A percentile compares a stretch with the other conserved stretches of the same genome.
Conservation (phyloP, 2,329 filamentous ascomycete species). For the Plenodomus tracheiphilus region DNA sequence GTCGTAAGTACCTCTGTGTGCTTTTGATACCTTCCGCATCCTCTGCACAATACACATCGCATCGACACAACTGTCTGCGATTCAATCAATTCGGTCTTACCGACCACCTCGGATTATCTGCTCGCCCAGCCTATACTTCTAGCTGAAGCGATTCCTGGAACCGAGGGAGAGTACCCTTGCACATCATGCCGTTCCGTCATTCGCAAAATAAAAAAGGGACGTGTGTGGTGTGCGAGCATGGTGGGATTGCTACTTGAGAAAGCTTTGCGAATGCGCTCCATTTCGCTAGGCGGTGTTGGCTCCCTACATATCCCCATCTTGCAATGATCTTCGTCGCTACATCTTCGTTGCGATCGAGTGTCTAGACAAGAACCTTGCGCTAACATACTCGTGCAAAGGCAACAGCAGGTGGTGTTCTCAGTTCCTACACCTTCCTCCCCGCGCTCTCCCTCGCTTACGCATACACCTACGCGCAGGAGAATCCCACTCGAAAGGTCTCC, state of each 20-base stretch:
- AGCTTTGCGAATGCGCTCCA: constrained; percentile 58
- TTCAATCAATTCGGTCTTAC: constrained; percentile 15
- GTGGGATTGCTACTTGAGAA: constrained; percentile 58
- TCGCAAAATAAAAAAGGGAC: constrained; percentile 53
- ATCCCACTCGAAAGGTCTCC: constrained; percentile 72
- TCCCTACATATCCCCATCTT: constrained; percentile 61
- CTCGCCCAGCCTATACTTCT: constrained; percentile 52
- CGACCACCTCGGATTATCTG: constrained; percentile 63
- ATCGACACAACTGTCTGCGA: constrained; percentile 24
- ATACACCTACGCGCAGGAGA: constrained; percentile 86
- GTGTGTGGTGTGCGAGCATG: constrained; percentile 54
- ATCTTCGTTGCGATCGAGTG: constrained; percentile 4
- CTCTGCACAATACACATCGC: constrained; percentile 14
- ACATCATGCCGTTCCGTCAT: constrained; percentile 53
- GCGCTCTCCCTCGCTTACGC: constrained; percentile 75
- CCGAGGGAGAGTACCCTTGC: constrained; percentile 58
- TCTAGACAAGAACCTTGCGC: constrained; percentile 17
- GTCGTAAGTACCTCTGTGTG: constrained; percentile 66
- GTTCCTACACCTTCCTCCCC: constrained; percentile 55
- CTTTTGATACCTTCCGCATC: constrained; percentile 20
- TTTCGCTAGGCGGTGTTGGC: constrained; percentile 62
- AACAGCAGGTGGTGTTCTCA: constrained; percentile 58
- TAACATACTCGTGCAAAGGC: constrained; percentile 48
- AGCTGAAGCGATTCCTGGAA: constrained; percentile 61
- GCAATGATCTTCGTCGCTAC: constrained; percentile 8